Percentiles rank a stretch among this genome's conserved stretches.
Evolutionary conservation across 2,329 filamentous ascomycete genomes (phyloP).

Genomic region (Fusarium tuaranense): DNA sequence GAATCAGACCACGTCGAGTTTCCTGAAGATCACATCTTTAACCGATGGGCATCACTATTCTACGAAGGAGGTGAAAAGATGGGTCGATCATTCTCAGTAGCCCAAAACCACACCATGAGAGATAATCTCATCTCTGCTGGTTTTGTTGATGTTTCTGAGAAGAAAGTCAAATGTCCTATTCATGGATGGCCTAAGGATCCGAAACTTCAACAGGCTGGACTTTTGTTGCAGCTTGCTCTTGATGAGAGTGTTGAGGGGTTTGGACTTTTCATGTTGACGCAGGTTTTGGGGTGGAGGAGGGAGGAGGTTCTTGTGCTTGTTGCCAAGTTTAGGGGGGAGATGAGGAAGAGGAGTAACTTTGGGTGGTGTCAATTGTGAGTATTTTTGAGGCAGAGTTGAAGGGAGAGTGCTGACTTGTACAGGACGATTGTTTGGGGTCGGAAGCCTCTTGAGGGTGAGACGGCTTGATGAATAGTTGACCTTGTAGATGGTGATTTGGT

Average conservation of each 20-base stretch:
- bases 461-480: not conserved
- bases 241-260: slow-evolving; percentile 48
- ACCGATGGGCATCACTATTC: slow-evolving; percentile 45
- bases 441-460: slow-evolving; percentile 11
- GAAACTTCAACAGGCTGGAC: slow-evolving; percentile 55
- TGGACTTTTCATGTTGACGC: slow-evolving; percentile 40
- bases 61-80: slow-evolving; percentile 42
- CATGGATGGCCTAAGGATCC: slow-evolving; percentile 58
- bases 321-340: slow-evolving; percentile 35
- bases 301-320: slow-evolving; percentile 44
- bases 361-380: slow-evolving; percentile 33
- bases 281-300: slow-evolving; percentile 45
- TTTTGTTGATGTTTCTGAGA: slow-evolving; percentile 50
- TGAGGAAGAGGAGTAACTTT: slow-evolving; percentile 24
- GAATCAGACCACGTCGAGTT: slow-evolving; percentile 30
- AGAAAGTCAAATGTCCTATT: slow-evolving; percentile 53
- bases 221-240: slow-evolving; percentile 47
- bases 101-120: slow-evolving; percentile 31
- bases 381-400: not conserved
- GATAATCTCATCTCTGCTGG: slow-evolving; percentile 45
- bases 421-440: slow-evolving; percentile 37
- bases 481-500: not conserved
- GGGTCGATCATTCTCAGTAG: slow-evolving; percentile 44
- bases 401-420: not conserved
- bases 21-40: slow-evolving; percentile 39